Evolutionary conservation across 495 filamentous ascomycete genomes (phyloP).

Genomic region (Aspergillus incahuasiensis): DNA sequence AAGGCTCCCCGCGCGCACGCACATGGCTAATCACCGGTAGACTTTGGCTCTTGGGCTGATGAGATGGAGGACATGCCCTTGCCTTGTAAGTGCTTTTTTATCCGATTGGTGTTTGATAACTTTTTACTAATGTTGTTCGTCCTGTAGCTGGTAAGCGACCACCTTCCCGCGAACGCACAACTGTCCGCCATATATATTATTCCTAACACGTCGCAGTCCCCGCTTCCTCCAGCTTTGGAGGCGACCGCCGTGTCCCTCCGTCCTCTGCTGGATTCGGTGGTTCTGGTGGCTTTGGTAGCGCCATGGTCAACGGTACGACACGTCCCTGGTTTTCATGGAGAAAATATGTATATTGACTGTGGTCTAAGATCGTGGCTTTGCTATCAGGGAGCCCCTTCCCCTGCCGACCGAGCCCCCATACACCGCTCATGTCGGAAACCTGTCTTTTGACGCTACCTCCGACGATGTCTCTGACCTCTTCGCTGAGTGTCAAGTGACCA

Average conservation of each 20-base stretch:
- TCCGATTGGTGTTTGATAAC: conserved; percentile 7
- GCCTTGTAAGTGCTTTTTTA: conserved; percentile 52
- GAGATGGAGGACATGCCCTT: conserved; percentile 87
- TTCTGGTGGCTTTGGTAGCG: conserved; percentile 40
- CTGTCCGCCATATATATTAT: background rate
- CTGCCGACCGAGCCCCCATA: conserved; percentile 88
- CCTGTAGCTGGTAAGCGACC: conserved; percentile 37
- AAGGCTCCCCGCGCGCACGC: conserved; percentile 14
- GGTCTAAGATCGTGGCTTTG: conserved; percentile 52
- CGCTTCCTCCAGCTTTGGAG: conserved; percentile 36
- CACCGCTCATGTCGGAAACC: conserved; percentile 93
- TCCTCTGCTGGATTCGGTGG: too few relatives aligned
- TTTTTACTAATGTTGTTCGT: conserved; percentile 15
- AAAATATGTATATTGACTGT: conserved; percentile 7
- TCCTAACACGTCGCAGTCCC: conserved; percentile 31
- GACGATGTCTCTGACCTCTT: conserved; percentile 83
- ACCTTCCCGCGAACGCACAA: background rate
- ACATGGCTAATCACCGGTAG: conserved; percentile 50
- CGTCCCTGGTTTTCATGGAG: conserved; percentile 15
- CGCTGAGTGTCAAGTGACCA: conserved; percentile 73
- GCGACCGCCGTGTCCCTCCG: conserved; percentile 43
- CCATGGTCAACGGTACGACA: conserved; percentile 32
- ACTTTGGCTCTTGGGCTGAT: conserved; percentile 93
- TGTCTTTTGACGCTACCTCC: conserved; percentile 85
- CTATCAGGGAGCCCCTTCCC: conserved; percentile 73